Evolutionary conservation across 2,329 filamentous ascomycete species (phyloP), one percentile per base, ranked within the genome.

Genomic region (Calonectria pteridis): DNA sequence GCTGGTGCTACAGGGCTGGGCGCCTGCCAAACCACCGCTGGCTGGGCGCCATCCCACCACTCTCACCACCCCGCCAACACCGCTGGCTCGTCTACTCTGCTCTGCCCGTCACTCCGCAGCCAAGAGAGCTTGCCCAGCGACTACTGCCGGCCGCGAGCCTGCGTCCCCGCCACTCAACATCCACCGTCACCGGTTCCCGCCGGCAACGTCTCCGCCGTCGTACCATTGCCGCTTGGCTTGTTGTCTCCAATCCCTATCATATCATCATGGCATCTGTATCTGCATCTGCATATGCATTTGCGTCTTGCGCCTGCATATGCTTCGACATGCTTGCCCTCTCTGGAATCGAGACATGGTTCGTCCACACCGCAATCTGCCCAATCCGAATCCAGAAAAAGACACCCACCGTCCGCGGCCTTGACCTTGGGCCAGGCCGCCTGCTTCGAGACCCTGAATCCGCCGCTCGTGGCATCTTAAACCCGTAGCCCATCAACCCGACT

Each of bases 381-480:
- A 62, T 62, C 55, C 55, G 13, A 18, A 37, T 43, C 40, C 67
- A 69, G 28, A n/a, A n/a, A 49, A 26, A 62, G 65, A 69, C n/a
- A 37, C 7, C 3, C 33, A 20, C 26, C 40, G 23, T 43, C 67
- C 43, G 35, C 53, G 14, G n/a, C 16, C 14, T 28, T 62, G 35
- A 35, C 55, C 33, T 62, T 33, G 23, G 16, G 55, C 23, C 23
- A 28, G 37, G 18, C 26, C 26, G 55, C 55, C 35, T 40, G 26
- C 37, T 62, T 20, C 55, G 23, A 40, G 55, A 62, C 23, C 55
- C 49, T 55, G 65, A 40, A 53, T 28, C 66, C 66, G 26, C 66
- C 66, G 55, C 66, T 68, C 53, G 65, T 67, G 50, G 65, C 65
- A 68, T 68, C 53, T 62, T 40, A 67, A 43, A 67, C 65, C 46